A percentile compares a stretch with the other conserved stretches of the same genome.
Conservation (phyloP, 305 asterid species). For the Stenogyne calaminthoides region DNA sequence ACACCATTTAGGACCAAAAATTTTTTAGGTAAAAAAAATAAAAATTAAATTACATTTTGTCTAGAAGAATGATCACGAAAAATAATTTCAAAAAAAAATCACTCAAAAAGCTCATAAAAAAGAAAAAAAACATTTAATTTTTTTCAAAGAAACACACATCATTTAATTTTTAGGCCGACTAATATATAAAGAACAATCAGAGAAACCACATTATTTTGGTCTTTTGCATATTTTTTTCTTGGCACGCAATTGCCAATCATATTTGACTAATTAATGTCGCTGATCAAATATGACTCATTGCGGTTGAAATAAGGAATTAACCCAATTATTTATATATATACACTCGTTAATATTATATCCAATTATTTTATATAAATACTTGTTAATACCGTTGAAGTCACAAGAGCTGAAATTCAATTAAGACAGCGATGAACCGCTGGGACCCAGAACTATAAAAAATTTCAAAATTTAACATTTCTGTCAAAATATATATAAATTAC, state of each 20-base stretch:
- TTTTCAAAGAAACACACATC: no score
- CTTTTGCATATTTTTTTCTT: background rate
- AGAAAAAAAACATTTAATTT: no score
- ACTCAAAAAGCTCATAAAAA: no score
- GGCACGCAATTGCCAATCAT: background rate
- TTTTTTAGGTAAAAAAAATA: no score
- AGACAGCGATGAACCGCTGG: background rate
- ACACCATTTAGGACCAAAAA: no score
- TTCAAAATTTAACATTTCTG: background rate
- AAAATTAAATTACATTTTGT: no score
- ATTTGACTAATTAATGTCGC: background rate
- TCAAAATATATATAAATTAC: background rate
- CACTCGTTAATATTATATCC: background rate
- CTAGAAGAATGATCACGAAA: no score
- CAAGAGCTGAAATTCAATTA: background rate
- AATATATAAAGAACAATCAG: background rate
- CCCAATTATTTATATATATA: background rate
- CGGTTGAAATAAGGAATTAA: background rate
- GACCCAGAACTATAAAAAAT: background rate
- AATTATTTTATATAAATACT: background rate
- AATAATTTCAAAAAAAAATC: no score
- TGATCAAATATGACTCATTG: slow-evolving; percentile 5
- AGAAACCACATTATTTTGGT: background rate
- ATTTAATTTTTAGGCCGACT: background rate
- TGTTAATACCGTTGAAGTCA: background rate